phyloP scores from a whole-genome alignment of 2,329 filamentous ascomycete genomes.

The Nigrograna mackinnonii region DNA sequence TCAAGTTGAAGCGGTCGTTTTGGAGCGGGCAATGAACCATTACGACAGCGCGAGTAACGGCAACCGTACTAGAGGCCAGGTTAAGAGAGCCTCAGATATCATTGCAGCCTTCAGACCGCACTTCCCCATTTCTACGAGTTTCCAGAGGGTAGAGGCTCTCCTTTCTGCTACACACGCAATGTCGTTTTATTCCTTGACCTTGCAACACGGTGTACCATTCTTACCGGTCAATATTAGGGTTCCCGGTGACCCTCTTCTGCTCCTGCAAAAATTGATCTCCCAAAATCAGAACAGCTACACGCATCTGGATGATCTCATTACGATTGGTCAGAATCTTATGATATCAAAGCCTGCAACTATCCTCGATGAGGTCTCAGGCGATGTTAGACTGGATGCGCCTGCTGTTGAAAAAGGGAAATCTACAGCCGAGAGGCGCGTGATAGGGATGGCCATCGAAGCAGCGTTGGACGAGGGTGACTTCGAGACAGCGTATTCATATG shows the following conservation, averaged over 20 bases:
- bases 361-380: conserved; percentile 54
- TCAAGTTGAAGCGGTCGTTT: conserved; percentile 62
- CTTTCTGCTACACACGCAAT: conserved; percentile 74
- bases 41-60: conserved; percentile 85
- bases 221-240: conserved; percentile 78
- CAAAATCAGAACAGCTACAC: conserved; percentile 78
- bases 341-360: conserved; percentile 35
- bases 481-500: conserved; percentile 84
- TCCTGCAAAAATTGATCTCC: conserved; percentile 73
- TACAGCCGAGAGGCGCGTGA: conserved; percentile 67
- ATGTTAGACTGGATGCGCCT: conserved; percentile 31
- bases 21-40: conserved; percentile 67
- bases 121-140: conserved; percentile 56
- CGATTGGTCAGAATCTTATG: conserved; percentile 70
- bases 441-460: conserved; percentile 79
- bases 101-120: conserved; percentile 66
- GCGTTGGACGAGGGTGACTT: conserved; percentile 79
- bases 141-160: conserved; percentile 64
- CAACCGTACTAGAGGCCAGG: conserved; percentile 73
- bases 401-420: conserved; percentile 35
- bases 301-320: conserved; percentile 71
- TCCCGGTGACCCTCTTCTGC: conserved; percentile 72
- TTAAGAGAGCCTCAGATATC: conserved; percentile 70
- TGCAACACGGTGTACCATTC: conserved; percentile 81
- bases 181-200: conserved; percentile 74